Evolutionary conservation across 352 stramenopile species (phyloP), one percentile per base, ranked within the genome.

Genomic region (Pythium insidiosum): DNA sequence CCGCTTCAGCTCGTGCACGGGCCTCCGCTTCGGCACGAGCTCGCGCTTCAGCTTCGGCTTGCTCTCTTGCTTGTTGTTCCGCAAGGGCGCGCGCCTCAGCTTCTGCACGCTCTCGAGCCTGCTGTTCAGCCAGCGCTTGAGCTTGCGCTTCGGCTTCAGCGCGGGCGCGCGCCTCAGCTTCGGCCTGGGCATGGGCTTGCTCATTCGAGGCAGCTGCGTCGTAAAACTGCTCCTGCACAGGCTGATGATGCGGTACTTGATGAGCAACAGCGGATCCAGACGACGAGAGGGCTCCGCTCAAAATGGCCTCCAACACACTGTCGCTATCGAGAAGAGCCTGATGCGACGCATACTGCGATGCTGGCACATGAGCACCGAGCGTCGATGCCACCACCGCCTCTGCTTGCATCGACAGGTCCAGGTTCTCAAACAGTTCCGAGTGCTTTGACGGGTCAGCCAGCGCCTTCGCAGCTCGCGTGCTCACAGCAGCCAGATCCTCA

Each of bases 391-490:
- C 90, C 38, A 96, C 84, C 43, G 88, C 58, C 63, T 99, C 96
- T 2, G 97, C 95, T 66, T 98, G 74, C 31, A 98, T 59, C 7
- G 95, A 96, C 47, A 94, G 68, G 29, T 97, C 73, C 19, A 98
- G 63, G 63, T 99, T 97, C 46, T 97, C 82, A 59, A 99, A 99
- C 35, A 98, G 56, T 10, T 97, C 93, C 1, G 80, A 66, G 58
- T 99, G 94, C 23, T 82, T 72, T 4, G 59, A 58, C 5, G 97
- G 97, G 47, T 97, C 81, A 5, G 95, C 95, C 15, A 99, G 64
- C 29, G 94, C 90, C 49, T 98, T 94, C 4, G 96, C 94, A 16
- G 96, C 96, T 38, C 93, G 87, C 16, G 80, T 69, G 55, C 81
- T 90, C n/a, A 93, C 64, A 13, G 61, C 53, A 3, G 72, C 63